A percentile compares a stretch with the other conserved stretches of the same genome.
phyloP scores from a whole-genome alignment of 805 yeast species.

The Candida arabinofermentans region DNA sequence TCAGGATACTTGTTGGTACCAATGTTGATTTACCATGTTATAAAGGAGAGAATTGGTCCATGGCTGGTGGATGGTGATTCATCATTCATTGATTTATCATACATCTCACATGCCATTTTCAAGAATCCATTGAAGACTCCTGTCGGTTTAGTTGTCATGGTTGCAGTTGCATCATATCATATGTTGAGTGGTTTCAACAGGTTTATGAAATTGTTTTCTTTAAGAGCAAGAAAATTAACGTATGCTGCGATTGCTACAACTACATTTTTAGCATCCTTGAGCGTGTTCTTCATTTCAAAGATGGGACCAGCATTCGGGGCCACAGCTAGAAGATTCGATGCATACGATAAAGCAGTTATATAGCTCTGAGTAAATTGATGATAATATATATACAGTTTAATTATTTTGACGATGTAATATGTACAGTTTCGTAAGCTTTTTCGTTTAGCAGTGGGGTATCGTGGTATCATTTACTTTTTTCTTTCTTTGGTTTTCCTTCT shows the following conservation, averaged over 20 bases:
- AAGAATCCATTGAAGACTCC: conserved; percentile 4
- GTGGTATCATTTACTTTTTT: too few relatives aligned
- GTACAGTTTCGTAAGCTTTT: too few relatives aligned
- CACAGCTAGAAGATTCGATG: conserved; percentile 19
- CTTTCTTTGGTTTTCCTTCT: too few relatives aligned
- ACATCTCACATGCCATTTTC: conserved; percentile 38
- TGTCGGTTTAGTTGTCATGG: conserved; percentile 33
- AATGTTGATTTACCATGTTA: conserved; percentile 42
- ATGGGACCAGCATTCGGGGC: conserved; percentile 21
- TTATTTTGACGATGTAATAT: neutral
- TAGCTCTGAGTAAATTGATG: too few relatives aligned
- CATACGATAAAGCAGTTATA: conserved; percentile 6
- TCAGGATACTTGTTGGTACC: conserved; percentile 55
- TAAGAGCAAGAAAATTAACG: conserved; percentile 39
- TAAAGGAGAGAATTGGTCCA: conserved; percentile 48
- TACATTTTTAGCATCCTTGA: conserved; percentile 34
- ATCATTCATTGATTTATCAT: conserved; percentile 49
- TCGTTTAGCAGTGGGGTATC: neutral
- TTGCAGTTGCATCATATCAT: conserved; percentile 47
- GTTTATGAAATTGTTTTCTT: conserved; percentile 38
- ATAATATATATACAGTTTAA: neutral
- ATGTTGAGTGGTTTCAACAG: conserved; percentile 48
- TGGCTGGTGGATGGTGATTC: conserved; percentile 61
- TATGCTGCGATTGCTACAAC: conserved; percentile 37
- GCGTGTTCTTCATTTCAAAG: conserved; percentile 28